Conservation (phyloP, 805 yeast species). For the Candida maesae region DNA sequence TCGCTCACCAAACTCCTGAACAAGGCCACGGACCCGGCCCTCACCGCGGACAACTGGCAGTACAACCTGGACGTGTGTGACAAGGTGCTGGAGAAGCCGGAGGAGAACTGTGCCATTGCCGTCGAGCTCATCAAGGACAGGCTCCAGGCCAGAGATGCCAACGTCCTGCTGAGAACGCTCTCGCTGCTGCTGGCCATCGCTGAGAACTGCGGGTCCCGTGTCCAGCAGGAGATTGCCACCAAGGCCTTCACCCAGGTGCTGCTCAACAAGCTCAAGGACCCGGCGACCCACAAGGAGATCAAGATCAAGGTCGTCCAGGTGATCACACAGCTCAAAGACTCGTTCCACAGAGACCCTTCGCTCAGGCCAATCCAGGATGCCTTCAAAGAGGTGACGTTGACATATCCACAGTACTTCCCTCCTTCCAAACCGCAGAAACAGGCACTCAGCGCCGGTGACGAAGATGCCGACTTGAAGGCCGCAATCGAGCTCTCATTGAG, state of each 20-base stretch:
- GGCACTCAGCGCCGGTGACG: slow-evolving; percentile 61
- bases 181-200: slow-evolving; percentile 57
- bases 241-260: slow-evolving; percentile 47
- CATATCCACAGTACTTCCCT: slow-evolving; percentile 37
- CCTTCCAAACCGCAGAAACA: slow-evolving; percentile 62
- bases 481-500: slow-evolving; percentile 68
- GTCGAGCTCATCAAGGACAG: slow-evolving; percentile 44
- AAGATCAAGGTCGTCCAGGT: slow-evolving; percentile 64
- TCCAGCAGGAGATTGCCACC: slow-evolving; percentile 60
- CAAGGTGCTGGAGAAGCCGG: slow-evolving; percentile 57
- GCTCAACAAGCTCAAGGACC: slow-evolving; percentile 47
- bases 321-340: slow-evolving; percentile 58
- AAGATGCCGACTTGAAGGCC: slow-evolving; percentile 69
- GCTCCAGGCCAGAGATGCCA: slow-evolving; percentile 53
- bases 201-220: slow-evolving; percentile 72
- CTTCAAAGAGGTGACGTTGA: slow-evolving; percentile 41
- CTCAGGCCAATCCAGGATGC: slow-evolving; percentile 66
- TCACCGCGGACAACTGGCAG: slow-evolving; percentile 68
- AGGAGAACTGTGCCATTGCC: slow-evolving; percentile 36
- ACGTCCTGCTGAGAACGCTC: slow-evolving; percentile 57
- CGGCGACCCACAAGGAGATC: slow-evolving; percentile 59
- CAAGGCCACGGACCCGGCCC: slow-evolving; percentile 61
- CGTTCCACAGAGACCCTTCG: slow-evolving; percentile 73
- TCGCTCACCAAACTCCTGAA: slow-evolving; percentile 12
- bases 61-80: slow-evolving; percentile 64